phyloP scores from a whole-genome alignment of 2,329 filamentous ascomycete species.

The Botryotinia narcissicola region DNA sequence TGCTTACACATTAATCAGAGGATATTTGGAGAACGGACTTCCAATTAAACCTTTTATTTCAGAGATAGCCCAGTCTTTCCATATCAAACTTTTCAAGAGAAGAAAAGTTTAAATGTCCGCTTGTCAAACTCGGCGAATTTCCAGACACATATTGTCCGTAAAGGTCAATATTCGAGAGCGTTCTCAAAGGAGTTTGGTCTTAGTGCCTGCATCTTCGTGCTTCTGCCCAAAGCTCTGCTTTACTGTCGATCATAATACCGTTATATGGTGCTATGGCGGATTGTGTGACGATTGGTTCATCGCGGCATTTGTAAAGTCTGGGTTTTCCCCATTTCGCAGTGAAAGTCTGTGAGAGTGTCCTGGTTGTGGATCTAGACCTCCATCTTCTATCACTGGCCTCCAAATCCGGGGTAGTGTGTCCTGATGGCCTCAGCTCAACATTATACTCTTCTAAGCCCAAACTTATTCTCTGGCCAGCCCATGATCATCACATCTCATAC shows the following conservation, averaged over 20 bases:
- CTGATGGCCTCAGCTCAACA: too few relatives aligned
- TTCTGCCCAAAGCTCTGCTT: neutral
- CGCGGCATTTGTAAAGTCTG: neutral
- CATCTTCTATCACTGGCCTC: neutral
- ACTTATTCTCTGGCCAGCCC: neutral
- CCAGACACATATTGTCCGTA: neutral
- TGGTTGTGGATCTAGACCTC: neutral
- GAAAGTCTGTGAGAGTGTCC: neutral
- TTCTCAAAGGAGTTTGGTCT: neutral
- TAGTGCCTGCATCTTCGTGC: neutral
- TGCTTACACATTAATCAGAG: neutral
- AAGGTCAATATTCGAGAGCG: neutral
- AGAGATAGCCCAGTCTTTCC: neutral
- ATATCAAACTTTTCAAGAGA: neutral
- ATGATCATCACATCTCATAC: neutral
- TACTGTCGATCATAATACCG: neutral
- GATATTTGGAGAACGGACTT: neutral
- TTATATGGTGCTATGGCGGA: neutral
- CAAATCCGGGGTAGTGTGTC: neutral
- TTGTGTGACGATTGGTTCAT: neutral
- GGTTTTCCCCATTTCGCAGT: neutral
- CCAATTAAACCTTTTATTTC: neutral
- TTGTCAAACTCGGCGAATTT: neutral
- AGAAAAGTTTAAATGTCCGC: neutral
- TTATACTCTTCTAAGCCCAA: neutral